Evolutionary conservation across 495 filamentous ascomycete species (phyloP), one percentile per base, ranked within the genome.

Genomic region (Gamarada debralockiae): DNA sequence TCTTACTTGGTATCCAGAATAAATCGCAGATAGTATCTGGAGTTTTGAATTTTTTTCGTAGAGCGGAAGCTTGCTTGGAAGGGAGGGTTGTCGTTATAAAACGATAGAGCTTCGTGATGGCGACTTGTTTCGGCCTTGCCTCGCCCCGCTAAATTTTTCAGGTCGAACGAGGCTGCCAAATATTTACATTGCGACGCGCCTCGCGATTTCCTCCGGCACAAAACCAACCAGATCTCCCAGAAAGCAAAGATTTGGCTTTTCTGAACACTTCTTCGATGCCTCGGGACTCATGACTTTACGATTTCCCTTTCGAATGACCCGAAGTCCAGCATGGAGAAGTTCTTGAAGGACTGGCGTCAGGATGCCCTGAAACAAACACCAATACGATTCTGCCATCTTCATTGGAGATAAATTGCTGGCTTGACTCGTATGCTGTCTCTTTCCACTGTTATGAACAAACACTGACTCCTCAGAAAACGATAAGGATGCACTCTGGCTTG

Each of bases 301-400:
- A n/a, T n/a, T n/a, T n/a, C n/a, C n/a, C n/a, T n/a, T n/a, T n/a
- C 55, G 41, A 51, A 53, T 58, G 52, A 3, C 37, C 14, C 44
- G 4, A 41, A 7, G 15, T 15, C 3, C 15, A 64, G 24, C 39
- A 97, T 97, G 93, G 89, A 97, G 77, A 80, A 82, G 49, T 96
- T 90, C 60, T 79, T 99, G 45, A 84, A 89, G 54, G 84, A 84
- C 58, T 99, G 93, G 93, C 79, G 90, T 54, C 87, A 95, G 70
- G 89, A 97, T 74, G 90, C 91, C 52, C 69, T 92, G 55, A 89
- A n/a, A 92, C 66, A 95, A 93, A 65, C 86, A 93, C 50, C 92
- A 99, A 63, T 89, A 95, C 68, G 92, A 97, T 42, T 83, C 93
- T 10, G 95, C 95, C 46, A 90, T 97, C 63, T 97, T 91, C 64